Evolutionary conservation across 768 basidiomycete species (phyloP).

Genomic region (Calocera cornea): DNA sequence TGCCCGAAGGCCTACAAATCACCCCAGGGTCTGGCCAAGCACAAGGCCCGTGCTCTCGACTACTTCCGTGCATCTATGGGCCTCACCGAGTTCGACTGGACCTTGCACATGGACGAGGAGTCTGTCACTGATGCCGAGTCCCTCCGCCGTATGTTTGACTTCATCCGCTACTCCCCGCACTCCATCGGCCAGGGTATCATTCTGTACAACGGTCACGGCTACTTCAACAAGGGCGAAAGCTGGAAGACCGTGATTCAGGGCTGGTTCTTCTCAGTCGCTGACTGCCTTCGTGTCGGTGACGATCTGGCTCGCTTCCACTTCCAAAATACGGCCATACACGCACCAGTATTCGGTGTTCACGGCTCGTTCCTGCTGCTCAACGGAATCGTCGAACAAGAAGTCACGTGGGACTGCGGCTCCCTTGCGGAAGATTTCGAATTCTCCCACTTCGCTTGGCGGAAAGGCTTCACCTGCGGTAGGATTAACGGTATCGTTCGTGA

Average conservation of each 20-base stretch:
- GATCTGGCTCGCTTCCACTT: slow-evolving; percentile 24
- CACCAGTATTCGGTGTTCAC: slow-evolving; percentile 23
- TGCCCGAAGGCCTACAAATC: slow-evolving; percentile 24
- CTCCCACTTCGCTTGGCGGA: slow-evolving; percentile 22
- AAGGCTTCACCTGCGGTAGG: slow-evolving; percentile 22
- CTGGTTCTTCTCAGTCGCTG: slow-evolving; percentile 24
- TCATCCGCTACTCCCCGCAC: slow-evolving; percentile 23
- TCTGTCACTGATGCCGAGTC: slow-evolving; percentile 22
- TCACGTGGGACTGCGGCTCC: slow-evolving; percentile 24
- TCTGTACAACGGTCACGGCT: slow-evolving; percentile 22
- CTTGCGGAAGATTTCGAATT: slow-evolving; percentile 25
- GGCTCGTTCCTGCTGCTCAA: slow-evolving; percentile 23
- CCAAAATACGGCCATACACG: slow-evolving; percentile 21
- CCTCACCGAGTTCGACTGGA: slow-evolving; percentile 23
- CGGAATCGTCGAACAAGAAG: slow-evolving; percentile 24
- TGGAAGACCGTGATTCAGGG: slow-evolving; percentile 16
- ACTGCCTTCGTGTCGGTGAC: slow-evolving; percentile 24
- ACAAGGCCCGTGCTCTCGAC: slow-evolving; percentile 25
- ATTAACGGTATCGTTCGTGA: slow-evolving; percentile 23
- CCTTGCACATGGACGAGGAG: slow-evolving; percentile 24
- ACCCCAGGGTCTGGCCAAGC: slow-evolving; percentile 23
- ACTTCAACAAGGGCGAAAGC: slow-evolving; percentile 11
- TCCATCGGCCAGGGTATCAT: slow-evolving; percentile 24
- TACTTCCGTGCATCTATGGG: slow-evolving; percentile 24
- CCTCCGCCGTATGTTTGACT: slow-evolving; percentile 21